A percentile compares a stretch with the other conserved stretches of the same genome.
phyloP scores from a whole-genome alignment of 139 green algal species.

The Astrephomene gubernaculifera region DNA sequence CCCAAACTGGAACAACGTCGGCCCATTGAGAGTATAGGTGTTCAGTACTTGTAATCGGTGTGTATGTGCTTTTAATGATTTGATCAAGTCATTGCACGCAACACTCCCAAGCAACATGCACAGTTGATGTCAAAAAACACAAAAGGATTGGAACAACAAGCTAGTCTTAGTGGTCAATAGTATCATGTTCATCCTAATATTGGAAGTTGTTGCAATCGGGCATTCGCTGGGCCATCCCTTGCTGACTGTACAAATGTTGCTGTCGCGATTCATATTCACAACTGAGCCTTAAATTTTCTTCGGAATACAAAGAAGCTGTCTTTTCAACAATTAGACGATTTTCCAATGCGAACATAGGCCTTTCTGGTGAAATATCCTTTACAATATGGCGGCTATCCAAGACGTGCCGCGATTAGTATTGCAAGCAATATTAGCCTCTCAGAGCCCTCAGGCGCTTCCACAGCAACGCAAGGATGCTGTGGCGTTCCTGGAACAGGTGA shows the following conservation, averaged over 20 bases:
- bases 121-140: too few species aligned
- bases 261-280: neutral
- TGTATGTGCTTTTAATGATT: too few species aligned
- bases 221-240: neutral
- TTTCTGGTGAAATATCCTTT: neutral
- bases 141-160: too few species aligned
- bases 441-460: constrained; percentile 30
- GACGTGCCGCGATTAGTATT: constrained; percentile 46
- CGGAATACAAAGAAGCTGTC: neutral
- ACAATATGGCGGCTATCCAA: constrained; percentile 16
- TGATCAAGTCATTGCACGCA: too few species aligned
- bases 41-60: too few species aligned
- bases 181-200: neutral
- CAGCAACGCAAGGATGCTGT: constrained; percentile 58
- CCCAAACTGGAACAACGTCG: too few species aligned
- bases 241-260: constrained; percentile 21
- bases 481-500: constrained; percentile 55
- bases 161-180: neutral
- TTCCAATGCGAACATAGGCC: neutral
- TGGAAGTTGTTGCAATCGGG: neutral
- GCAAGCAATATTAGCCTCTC: constrained; percentile 36
- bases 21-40: too few species aligned
- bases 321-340: neutral
- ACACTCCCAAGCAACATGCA: too few species aligned
- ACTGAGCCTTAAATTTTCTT: neutral